Evolutionary conservation across 495 filamentous ascomycete species (phyloP).

Genomic region (Hyaloscypha hepaticicola): DNA sequence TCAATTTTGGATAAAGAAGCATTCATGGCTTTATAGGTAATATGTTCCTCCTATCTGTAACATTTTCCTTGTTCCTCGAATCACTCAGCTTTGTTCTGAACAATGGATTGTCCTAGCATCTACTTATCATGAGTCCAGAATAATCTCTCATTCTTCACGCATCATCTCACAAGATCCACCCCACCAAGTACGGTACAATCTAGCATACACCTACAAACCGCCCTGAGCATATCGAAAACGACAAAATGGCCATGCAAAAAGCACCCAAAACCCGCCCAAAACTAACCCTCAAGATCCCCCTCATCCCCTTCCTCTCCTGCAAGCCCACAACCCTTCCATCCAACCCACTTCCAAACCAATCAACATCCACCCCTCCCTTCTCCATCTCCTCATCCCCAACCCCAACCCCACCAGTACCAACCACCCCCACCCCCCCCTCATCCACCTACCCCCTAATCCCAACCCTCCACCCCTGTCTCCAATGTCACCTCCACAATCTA

Average conservation of each 20-base stretch:
- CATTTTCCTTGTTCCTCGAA: background rate
- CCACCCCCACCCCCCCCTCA: background rate
- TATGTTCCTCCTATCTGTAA: no score
- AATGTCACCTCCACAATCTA: slow-evolving; percentile 3
- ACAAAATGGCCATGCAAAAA: background rate
- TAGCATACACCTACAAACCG: background rate
- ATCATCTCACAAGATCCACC: background rate
- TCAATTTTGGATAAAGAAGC: no score
- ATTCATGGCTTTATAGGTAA: no score
- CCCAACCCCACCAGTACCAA: background rate
- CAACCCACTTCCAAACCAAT: background rate
- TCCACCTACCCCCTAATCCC: background rate
- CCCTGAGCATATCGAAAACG: background rate
- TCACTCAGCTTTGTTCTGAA: background rate
- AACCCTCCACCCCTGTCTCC: slow-evolving; percentile 9
- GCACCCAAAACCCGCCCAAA: background rate
- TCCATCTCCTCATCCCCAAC: background rate
- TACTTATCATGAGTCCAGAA: no score
- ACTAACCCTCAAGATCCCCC: background rate
- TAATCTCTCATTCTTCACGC: background rate
- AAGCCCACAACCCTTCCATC: background rate
- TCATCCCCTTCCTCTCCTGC: background rate
- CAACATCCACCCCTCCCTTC: background rate
- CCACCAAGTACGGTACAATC: background rate
- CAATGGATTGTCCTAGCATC: background rate